Conservation (phyloP, 495 filamentous ascomycete genomes). For the Trichoderma gamsii region DNA sequence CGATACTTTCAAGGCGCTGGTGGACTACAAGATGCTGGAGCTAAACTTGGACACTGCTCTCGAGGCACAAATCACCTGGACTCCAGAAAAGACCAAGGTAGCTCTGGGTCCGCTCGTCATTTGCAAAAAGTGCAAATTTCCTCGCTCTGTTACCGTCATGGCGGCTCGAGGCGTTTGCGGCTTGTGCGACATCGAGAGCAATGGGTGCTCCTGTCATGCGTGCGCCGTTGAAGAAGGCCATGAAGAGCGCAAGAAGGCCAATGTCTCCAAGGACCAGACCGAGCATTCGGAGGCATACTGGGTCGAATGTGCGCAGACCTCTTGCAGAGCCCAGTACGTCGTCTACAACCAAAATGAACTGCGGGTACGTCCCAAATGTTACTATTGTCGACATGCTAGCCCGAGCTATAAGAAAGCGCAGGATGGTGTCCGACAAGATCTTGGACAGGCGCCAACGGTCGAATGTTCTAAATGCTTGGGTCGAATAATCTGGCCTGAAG, state of each 20-base stretch:
- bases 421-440: neutral
- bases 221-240: slow-evolving; percentile 17
- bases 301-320: slow-evolving; percentile 35
- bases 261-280: slow-evolving; percentile 28
- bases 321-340: slow-evolving; percentile 43
- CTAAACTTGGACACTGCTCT: slow-evolving; percentile 36
- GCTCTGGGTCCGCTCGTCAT: slow-evolving; percentile 32
- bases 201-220: neutral
- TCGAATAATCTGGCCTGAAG: slow-evolving; percentile 37
- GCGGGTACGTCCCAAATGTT: slow-evolving; percentile 39
- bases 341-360: slow-evolving; percentile 35
- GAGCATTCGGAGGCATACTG: slow-evolving; percentile 27
- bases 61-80: slow-evolving; percentile 34
- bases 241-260: slow-evolving; percentile 15
- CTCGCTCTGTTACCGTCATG: slow-evolving; percentile 44
- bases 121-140: slow-evolving; percentile 37
- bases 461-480: slow-evolving; percentile 37
- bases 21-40: slow-evolving; percentile 44
- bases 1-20: slow-evolving; percentile 33
- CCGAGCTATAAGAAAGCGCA: neutral
- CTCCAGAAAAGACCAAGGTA: slow-evolving; percentile 33
- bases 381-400: slow-evolving; percentile 34
- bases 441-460: slow-evolving; percentile 25
- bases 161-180: slow-evolving; percentile 32
- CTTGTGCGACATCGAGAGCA: slow-evolving; percentile 23